A percentile compares a stretch with the other conserved stretches of the same genome.
phyloP scores from a whole-genome alignment of 1,139 yeast genomes.

The Saccharomyces pastorianus region DNA sequence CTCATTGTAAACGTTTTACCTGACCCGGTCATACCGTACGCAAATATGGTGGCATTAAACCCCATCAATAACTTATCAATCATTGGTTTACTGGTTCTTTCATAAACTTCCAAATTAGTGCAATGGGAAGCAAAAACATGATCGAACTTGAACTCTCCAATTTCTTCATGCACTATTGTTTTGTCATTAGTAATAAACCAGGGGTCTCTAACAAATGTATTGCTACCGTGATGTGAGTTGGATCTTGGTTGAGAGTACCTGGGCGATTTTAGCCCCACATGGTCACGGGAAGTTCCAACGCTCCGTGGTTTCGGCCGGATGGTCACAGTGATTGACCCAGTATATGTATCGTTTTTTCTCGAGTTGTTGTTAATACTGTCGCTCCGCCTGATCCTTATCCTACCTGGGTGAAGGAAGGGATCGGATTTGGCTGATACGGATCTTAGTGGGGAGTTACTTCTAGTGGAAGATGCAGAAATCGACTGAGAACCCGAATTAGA shows the following conservation, averaged over 20 bases:
- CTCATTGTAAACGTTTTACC: conserved; percentile 83
- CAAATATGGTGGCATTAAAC: conserved; percentile 82
- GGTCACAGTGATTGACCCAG: conserved; percentile 34
- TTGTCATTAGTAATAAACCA: conserved; percentile 38
- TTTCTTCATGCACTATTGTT: conserved; percentile 42
- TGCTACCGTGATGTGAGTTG: not conserved
- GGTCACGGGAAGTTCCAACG: not conserved
- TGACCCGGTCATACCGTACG: conserved; percentile 94
- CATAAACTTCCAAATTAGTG: conserved; percentile 55
- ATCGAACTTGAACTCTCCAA: conserved; percentile 62
- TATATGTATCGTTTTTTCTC: conserved; percentile 21
- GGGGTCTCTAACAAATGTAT: conserved; percentile 15
- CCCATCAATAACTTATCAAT: conserved; percentile 68
- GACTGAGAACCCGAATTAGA: conserved; percentile 16
- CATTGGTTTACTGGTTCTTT: conserved; percentile 50
- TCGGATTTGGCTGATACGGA: conserved; percentile 12
- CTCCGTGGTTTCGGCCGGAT: conserved; percentile 32
- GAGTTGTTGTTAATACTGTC: conserved; percentile 1
- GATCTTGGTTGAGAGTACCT: conserved; percentile 38
- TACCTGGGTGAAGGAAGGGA: conserved; percentile 10
- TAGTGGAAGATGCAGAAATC: conserved; percentile 12
- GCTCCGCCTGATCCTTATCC: conserved; percentile 6
- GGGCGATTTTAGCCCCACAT: not conserved
- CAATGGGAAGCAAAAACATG: conserved; percentile 56
- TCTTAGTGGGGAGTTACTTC: conserved; percentile 15